Percentiles rank a stretch among this genome's conserved stretches.
Conservation (phyloP, 495 filamentous ascomycete species). For the Hypoxylon fuscum region DNA sequence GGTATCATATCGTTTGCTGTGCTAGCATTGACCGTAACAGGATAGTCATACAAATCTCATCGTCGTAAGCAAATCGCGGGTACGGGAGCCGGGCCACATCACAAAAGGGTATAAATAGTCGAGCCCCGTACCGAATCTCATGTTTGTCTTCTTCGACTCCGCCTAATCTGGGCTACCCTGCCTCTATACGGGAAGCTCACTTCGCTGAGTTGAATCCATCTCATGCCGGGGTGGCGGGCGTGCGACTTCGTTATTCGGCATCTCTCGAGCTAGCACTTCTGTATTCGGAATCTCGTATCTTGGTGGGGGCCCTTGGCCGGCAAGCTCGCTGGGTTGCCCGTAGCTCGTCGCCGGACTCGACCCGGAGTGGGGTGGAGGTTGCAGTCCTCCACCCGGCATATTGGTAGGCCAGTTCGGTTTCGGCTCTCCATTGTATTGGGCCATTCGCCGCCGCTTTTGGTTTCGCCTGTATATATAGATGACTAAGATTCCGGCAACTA, state of each 20-base stretch:
- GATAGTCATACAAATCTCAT: background rate
- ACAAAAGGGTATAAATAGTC: no score
- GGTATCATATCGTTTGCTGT: background rate
- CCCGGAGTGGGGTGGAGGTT: background rate
- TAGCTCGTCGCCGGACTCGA: background rate
- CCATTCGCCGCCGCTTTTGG: background rate
- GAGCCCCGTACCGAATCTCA: no score
- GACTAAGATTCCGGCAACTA: background rate
- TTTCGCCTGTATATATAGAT: slow-evolving; percentile 7
- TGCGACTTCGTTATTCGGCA: slow-evolving; percentile 5
- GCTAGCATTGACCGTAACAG: background rate
- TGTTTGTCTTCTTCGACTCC: background rate
- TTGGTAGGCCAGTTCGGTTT: background rate
- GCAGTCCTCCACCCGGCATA: no score
- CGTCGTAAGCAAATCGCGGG: no score
- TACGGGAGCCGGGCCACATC: no score
- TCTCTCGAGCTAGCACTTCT: slow-evolving; percentile 6
- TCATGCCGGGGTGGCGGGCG: background rate
- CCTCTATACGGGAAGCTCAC: slow-evolving; percentile 11
- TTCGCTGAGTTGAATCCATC: slow-evolving; percentile 2
- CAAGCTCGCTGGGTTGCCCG: slow-evolving; percentile 11
- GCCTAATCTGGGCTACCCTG: background rate
- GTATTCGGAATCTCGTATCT: background rate
- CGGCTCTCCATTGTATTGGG: slow-evolving; percentile 6
- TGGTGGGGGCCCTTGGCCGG: background rate